Percentiles rank a stretch among this genome's conserved stretches.
Evolutionary conservation across 2,329 filamentous ascomycete genomes (phyloP).

Genomic region (Ceratocystis variospora): DNA sequence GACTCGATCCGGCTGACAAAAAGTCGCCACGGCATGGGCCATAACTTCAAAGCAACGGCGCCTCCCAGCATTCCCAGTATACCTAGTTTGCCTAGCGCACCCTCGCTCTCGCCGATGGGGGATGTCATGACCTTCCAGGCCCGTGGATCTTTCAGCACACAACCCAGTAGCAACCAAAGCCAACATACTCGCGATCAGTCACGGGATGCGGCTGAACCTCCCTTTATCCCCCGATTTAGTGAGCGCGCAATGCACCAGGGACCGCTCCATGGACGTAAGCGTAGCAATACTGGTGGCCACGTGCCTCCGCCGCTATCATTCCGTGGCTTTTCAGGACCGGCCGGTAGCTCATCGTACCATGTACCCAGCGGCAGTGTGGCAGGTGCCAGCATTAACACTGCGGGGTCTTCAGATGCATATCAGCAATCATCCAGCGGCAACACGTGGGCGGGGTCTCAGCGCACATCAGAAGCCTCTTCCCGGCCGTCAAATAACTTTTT

Average conservation of each 20-base stretch:
- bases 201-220: constrained; percentile 54
- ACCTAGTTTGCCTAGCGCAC: constrained; percentile 35
- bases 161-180: constrained; percentile 23
- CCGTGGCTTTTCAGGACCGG: constrained; percentile 58
- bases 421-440: constrained; percentile 33
- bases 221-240: constrained; percentile 53
- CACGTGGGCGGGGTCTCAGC: constrained; percentile 28
- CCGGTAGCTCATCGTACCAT: constrained; percentile 31
- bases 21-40: constrained; percentile 28
- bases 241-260: constrained; percentile 36
- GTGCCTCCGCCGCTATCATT: constrained; percentile 57
- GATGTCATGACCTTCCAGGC: constrained; percentile 20
- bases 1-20: constrained; percentile 88
- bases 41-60: constrained; percentile 26
- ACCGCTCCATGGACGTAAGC: constrained; percentile 59
- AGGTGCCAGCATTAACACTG: constrained; percentile 43
- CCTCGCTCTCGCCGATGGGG: constrained; percentile 15
- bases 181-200: constrained; percentile 37
- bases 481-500: constrained; percentile 51
- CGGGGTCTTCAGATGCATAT: constrained; percentile 47
- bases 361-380: constrained; percentile 43
- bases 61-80: constrained; percentile 42
- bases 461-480: constrained; percentile 44
- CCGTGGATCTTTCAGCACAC: constrained; percentile 30
- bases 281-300: constrained; percentile 76